Percentiles rank a stretch among this genome's conserved stretches.
These are phyloP conservation scores for Triglochin maritima DNA, from an alignment of 106 monocot genomes.

Conservation along the genomic window DNA sequence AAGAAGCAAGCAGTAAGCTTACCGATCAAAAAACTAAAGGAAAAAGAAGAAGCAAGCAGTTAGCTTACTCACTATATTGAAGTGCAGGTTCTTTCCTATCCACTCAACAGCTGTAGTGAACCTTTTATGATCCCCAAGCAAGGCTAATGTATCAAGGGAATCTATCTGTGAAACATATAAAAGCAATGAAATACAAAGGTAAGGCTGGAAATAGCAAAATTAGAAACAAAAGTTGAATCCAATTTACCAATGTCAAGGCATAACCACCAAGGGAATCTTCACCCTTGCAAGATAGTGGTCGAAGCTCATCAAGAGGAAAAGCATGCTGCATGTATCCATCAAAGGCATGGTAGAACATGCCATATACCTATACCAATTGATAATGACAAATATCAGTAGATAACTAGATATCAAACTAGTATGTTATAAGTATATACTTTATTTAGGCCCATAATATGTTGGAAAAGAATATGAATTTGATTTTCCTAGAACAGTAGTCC, in stretches of 20 bases:
- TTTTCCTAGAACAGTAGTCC: too few species aligned
- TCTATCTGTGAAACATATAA: constrained; percentile 56
- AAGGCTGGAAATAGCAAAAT: neutral
- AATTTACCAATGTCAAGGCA: constrained; percentile 85
- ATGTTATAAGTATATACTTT: neutral
- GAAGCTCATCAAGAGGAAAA: constrained; percentile 95
- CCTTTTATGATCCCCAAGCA: constrained; percentile 72
- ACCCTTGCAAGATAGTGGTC: constrained; percentile 82
- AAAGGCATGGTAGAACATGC: constrained; percentile 99
- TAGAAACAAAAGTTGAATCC: neutral
- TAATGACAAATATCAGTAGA: constrained; percentile 1
- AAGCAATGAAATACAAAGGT: constrained; percentile 3
- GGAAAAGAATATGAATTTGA: neutral
- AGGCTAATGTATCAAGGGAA: constrained; percentile 90
- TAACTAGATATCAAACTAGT: neutral
- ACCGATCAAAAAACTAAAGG: neutral
- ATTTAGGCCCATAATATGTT: neutral
- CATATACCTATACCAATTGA: constrained; percentile 38
- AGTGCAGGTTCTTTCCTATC: constrained; percentile 70
- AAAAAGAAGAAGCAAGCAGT: neutral
- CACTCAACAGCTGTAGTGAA: constrained; percentile 82
- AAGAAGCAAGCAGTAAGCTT: neutral
- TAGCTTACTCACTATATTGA: constrained; percentile 65
- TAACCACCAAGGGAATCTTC: constrained; percentile 96
- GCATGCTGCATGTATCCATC: constrained; percentile 90